Base-by-base conservation (phyloP, 2,329 filamentous ascomycete genomes). In the Coleophoma eucalyptorum region DNA sequence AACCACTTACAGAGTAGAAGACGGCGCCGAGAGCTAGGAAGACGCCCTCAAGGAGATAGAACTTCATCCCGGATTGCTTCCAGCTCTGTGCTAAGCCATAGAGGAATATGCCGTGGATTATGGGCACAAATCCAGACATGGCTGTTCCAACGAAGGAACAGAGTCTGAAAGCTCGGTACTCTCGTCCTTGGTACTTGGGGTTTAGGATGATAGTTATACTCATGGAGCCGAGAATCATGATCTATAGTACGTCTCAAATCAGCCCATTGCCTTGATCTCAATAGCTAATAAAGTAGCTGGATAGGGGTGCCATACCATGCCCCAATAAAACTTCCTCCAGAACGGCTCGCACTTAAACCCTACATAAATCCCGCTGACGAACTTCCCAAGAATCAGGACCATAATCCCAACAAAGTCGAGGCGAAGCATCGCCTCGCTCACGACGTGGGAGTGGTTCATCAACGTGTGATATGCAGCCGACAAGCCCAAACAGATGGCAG, bases 391-490 rank as follows among this genome's bases (percentile, higher is more conserved):
- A 32, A 67, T 73, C 41, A 70, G 60, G 11, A 69, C 46, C 16
- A 71, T 53, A 45, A 74, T 73, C 16, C 65, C 68, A 2, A 64
- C 54, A 50, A 67, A 71, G 53, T 74, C 72, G 7, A 70, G 47
- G 7, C 67, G 59, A 11, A 72, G 55, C 68, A 70, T 73, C 6
- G 68, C 53, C n/a, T 64, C 57, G 18, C 65, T 63, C 16, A 65
- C 55, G 15, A 57, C 48, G 37, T 61, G 46, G 15, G 71, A 74
- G 55, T 74, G 71, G 56, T 66, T 69, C 49, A 70, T 58, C 41
- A 74, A 54, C 4, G 68, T 67, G 52, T 74, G 71, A 50, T 72
- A 74, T 2, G 61, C 49, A 12, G 71, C 60, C 3, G 69, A 72
- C 13, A 69, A 50, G 15, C 62, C 59, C 20, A 74, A 64, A 51